Percentiles rank a stretch among this genome's conserved stretches.
These are phyloP conservation scores for Magnusiomyces fungicola DNA, from an alignment of 1,139 yeast species.

Conservation along the genomic window DNA sequence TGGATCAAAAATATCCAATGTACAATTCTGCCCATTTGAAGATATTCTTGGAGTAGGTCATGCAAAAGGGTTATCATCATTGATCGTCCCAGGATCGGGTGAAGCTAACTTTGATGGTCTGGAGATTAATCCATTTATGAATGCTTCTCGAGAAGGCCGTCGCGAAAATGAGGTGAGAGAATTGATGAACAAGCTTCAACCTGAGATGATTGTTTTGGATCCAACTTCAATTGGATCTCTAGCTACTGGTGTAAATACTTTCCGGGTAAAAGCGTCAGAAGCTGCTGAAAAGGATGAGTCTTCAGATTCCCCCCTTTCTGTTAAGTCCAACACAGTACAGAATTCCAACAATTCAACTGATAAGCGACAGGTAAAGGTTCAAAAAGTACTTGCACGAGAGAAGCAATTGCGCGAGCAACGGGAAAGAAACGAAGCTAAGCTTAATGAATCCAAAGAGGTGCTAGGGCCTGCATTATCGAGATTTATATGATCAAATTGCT, in stretches of 20 bases:
- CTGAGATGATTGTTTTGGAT: constrained; percentile 88
- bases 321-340: not conserved
- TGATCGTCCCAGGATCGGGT: constrained; percentile 94
- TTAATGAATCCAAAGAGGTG: constrained; percentile 20
- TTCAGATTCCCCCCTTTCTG: not conserved
- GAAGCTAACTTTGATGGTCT: constrained; percentile 96
- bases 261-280: constrained; percentile 53
- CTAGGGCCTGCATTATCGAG: constrained; percentile 30
- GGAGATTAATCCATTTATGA: constrained; percentile 88
- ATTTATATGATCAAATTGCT: constrained; percentile 18
- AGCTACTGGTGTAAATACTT: constrained; percentile 56
- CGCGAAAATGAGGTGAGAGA: constrained; percentile 87
- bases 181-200: constrained; percentile 78
- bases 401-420: not conserved
- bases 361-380: not conserved
- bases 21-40: constrained; percentile 86
- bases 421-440: constrained; percentile 3
- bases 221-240: constrained; percentile 84
- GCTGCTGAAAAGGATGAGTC: not conserved
- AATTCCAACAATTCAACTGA: not conserved
- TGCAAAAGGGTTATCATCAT: constrained; percentile 62
- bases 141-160: constrained; percentile 70
- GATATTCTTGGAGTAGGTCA: constrained; percentile 92
- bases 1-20: constrained; percentile 60
- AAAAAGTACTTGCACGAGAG: not conserved